These are phyloP conservation scores for Globisporangium spiculum DNA, from an alignment of 352 stramenopile species.

Conservation along the genomic window DNA sequence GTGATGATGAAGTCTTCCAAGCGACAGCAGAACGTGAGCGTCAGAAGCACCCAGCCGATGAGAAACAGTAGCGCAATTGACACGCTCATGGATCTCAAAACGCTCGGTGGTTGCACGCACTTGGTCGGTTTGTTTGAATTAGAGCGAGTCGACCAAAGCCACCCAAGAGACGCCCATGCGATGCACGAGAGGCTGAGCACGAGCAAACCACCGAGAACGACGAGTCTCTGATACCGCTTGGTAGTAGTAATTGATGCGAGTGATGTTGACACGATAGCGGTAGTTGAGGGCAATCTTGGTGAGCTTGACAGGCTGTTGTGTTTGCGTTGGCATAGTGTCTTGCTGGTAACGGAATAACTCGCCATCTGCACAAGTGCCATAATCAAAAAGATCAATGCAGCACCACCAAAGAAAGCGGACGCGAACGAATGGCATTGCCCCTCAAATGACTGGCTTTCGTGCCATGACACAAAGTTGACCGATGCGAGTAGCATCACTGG, in stretches of 20 bases:
- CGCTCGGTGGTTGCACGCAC: conserved; percentile 1
- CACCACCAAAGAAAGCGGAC: conserved; percentile 27
- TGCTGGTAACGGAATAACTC: not conserved
- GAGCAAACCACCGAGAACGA: conserved; percentile 15
- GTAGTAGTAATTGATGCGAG: not conserved
- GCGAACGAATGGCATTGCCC: not conserved
- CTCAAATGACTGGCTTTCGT: conserved; percentile 10
- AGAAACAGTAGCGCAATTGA: conserved; percentile 33
- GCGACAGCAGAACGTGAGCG: conserved; percentile 50
- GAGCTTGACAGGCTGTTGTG: not conserved
- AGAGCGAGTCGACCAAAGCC: conserved; percentile 13
- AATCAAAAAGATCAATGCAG: conserved; percentile 19
- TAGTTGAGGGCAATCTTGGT: not conserved
- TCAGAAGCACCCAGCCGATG: conserved; percentile 32
- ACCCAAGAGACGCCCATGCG: conserved; percentile 24
- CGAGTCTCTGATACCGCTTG: conserved; percentile 9
- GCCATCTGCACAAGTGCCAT: conserved; percentile 19
- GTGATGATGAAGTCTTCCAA: conserved; percentile 51
- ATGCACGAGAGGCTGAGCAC: conserved; percentile 23
- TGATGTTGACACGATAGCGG: not conserved
- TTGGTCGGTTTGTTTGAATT: not conserved
- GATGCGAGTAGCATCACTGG: conserved; percentile 24
- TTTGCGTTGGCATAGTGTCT: not conserved
- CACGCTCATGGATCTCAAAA: conserved; percentile 16
- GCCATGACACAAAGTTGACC: conserved; percentile 29